Evolutionary conservation across 768 basidiomycete species (phyloP).

Genomic region (Hygrophorus russula): DNA sequence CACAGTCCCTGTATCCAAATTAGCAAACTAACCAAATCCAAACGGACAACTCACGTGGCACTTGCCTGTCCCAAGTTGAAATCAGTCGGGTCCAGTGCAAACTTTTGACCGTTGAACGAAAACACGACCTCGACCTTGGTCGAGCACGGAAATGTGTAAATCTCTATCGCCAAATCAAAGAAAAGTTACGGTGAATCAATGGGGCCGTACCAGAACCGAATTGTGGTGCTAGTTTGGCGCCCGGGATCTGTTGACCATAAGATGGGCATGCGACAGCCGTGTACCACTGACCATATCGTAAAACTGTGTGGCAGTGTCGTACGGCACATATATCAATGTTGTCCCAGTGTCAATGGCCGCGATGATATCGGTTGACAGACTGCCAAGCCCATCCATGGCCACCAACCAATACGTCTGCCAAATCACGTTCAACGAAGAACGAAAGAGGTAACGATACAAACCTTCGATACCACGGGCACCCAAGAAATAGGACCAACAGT

Average conservation of each 20-base stretch:
- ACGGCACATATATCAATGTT: constrained; percentile 50
- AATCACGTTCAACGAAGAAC: neutral
- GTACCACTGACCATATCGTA: constrained; percentile 26
- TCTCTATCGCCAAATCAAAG: too few relatives aligned
- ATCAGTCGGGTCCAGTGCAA: constrained; percentile 34
- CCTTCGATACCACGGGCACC: constrained; percentile 27
- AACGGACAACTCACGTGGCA: constrained; percentile 11
- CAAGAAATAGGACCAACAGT: constrained; percentile 17
- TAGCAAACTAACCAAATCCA: neutral
- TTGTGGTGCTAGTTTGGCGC: constrained; percentile 26
- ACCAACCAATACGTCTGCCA: constrained; percentile 53
- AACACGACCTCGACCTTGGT: constrained; percentile 25
- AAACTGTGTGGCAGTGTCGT: constrained; percentile 27
- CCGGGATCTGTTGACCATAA: constrained; percentile 33
- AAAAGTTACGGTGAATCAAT: too few relatives aligned
- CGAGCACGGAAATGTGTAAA: constrained; percentile 46
- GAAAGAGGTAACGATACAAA: constrained; percentile 7
- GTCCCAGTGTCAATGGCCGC: constrained; percentile 66
- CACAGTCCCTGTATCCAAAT: constrained; percentile 31
- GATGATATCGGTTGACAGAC: constrained; percentile 15
- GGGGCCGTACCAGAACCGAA: constrained; percentile 41
- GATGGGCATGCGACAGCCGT: neutral
- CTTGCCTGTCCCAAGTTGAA: constrained; percentile 40
- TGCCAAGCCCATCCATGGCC: constrained; percentile 24
- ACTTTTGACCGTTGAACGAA: constrained; percentile 28